These are phyloP conservation scores for Acanthamoeba lenticulata DNA, from an alignment of 208 protist genomes.

Conservation along the genomic window DNA sequence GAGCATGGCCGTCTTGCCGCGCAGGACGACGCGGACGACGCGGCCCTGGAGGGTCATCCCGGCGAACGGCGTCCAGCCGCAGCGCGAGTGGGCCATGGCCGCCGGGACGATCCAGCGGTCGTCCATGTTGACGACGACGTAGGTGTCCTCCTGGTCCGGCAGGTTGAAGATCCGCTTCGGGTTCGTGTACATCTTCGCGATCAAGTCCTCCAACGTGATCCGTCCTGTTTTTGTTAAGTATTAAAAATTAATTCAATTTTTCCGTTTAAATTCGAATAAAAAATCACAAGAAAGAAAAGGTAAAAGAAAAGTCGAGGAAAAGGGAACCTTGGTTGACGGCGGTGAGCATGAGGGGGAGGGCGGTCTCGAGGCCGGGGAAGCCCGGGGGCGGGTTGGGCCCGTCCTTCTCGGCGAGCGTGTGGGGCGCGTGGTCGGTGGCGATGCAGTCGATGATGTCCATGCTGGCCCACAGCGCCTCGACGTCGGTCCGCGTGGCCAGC, in stretches of 20 bases:
- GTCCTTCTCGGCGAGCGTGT: slow-evolving; percentile 92
- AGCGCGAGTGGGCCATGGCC: slow-evolving; percentile 68
- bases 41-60: slow-evolving; percentile 73
- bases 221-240: slow-evolving; percentile 68
- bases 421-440: slow-evolving; percentile 95
- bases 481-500: slow-evolving; percentile 88
- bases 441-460: slow-evolving; percentile 94
- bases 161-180: slow-evolving; percentile 82
- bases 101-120: slow-evolving; percentile 77
- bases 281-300: not conserved
- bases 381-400: slow-evolving; percentile 90
- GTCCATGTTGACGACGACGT: slow-evolving; percentile 81
- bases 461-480: slow-evolving; percentile 91
- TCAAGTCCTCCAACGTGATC: slow-evolving; percentile 81
- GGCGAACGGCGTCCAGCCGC: slow-evolving; percentile 78
- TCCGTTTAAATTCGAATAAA: not conserved
- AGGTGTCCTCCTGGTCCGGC: slow-evolving; percentile 80
- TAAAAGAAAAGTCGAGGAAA: slow-evolving; percentile 36
- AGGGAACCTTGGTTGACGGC: slow-evolving; percentile 70
- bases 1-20: slow-evolving; percentile 75
- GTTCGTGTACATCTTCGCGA: slow-evolving; percentile 82
- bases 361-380: slow-evolving; percentile 93
- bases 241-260: too few relatives aligned
- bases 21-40: slow-evolving; percentile 75
- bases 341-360: slow-evolving; percentile 93